Base-by-base conservation (phyloP, 208 protist genomes). In the Leishmania braziliensis region DNA sequence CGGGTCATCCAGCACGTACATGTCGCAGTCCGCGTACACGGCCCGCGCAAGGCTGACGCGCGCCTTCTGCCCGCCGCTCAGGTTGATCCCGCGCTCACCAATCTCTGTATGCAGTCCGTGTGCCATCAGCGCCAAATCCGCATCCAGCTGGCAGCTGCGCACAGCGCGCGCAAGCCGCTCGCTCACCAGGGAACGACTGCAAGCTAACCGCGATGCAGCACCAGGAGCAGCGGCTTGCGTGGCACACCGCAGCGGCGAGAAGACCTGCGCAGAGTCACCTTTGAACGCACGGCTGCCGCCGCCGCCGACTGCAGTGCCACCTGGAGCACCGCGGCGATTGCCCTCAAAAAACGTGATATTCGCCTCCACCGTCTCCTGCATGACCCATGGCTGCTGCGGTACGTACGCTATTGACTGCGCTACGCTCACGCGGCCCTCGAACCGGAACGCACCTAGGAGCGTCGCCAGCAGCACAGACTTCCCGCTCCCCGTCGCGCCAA, bases 1-100 rank as follows among this genome's bases (percentile, higher is more conserved):
- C n/a, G 93, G 91, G 66, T 98, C 96, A 75, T 99, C 98, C 3
- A 99, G 76, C n/a, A 99, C 46, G 81, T 95, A 94, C 77, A 98
- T 62, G n/a, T 97, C 92, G n/a, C 82, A 77, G 81, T 96, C 84
- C 1, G 91, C 86, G 83, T 98, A 98, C 70, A 97, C 85, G 5
- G 95, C 93, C 62, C 96, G 88, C 23, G 96, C 95, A n/a, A 98
- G 87, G 70, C 72, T 86, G 26, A 98, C 87, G 26, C 97, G 91
- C 54, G 89, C 90, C 78, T 95, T 95, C 85, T 98, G 97, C 56
- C 97, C 97, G 16, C 95, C 96, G 75, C 48, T 87, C 79, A 99
- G 68, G 80, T 94, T 95, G 33, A 97, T 78, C 39, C 84, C 84
- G 16, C 71, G 54, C 74, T 87, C 84, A 20, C 84, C 84, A 48